Base-by-base conservation (phyloP, 345 rosid genomes). In the Heritiera littoralis region DNA sequence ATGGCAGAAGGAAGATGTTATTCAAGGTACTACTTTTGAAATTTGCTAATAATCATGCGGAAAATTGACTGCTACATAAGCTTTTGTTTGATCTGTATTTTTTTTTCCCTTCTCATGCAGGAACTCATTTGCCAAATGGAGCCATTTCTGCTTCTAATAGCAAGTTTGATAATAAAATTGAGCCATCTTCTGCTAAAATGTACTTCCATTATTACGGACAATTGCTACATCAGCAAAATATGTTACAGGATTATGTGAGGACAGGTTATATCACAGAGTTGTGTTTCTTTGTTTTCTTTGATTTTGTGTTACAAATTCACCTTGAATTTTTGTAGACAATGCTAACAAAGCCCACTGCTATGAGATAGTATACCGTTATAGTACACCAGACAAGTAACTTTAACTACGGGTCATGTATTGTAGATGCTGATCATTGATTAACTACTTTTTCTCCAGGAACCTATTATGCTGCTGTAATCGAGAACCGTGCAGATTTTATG, bases 141-240 rank as follows among this genome's bases (percentile, higher is more conserved):
- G 81, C 74, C n/a, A 74, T 89, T 63, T 81, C 87, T 65, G 71
- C 75, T 82, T 76, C 80, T 77, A 89, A 75, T 78, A 85, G 98
- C 97, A 96, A 91, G 90, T 96, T 96, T 32, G 98, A 94, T 72
- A 85, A 85, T 74, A 96, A 96, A 84, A 93, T 96, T 58, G 99
- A 96, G 80, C 66, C 97, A 49, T 89, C 97, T 32, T 96, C 99
- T 23, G 97, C 99, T 56, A 96, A 96, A 87, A 94, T 96, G 98
- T 96, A 96, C 86, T 96, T 96, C 80, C 98, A 96, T 87, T 96
- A 96, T 78, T 96, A 96, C 77, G 99, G 98, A 64, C 98, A 96
- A 75, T 87, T 96, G 81, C 87, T 96, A 45, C 99, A 96, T 77
- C 99, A 96, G 88, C 99, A 96, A 80, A 96, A 96, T 80, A 96